Evolutionary conservation across 2,329 filamentous ascomycete species (phyloP), one percentile per base, ranked within the genome.

Genomic region (Thelonectria discophora): DNA sequence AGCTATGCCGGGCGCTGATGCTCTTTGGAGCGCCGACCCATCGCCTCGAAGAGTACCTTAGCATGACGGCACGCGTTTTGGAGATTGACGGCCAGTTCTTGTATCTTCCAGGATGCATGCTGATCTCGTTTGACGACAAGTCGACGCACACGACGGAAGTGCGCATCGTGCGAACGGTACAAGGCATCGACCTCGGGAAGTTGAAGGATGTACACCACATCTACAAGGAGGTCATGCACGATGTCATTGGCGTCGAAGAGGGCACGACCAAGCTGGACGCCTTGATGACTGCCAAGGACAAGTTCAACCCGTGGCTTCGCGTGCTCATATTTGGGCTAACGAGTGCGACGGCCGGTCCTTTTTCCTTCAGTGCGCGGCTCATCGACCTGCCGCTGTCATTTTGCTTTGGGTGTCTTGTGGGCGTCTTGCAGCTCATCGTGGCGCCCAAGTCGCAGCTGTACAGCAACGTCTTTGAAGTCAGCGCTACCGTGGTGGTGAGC

Each of bases 91-190:
- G 90, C 8, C 92, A 96, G 69, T 97, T 95, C 69, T 79, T 97
- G 24, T 97, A 97, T 70, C 85, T 97, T 39, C 93, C 93, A 0
- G 92, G 92, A 5, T 95, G 91, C 71, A 97, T 97, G 93, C 90
- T 97, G 60, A 88, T 97, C 68, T 94, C 92, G 0, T 97, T 97
- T 71, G 93, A 91, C 72, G 91, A 94, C 68, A 77, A 74, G 51
- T 78, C 83, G 0, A 88, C 87, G 0, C 88, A 89, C 65, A 90
- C 88, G 1, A 88, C 86, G 15, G 87, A 90, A 69, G 86, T 90
- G 61, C 86, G 88, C 65, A 85, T 90, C 27, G 87, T 90, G 5
- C 82, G 87, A 12, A 81, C 82, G 0, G 74, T 74, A 1, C 86
- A 88, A 66, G 85, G 84, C 4, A 80, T 89, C 37, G 85, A 89